These are phyloP conservation scores for Boletus reticulatus DNA, from an alignment of 768 basidiomycete genomes.

Conservation along the genomic window DNA sequence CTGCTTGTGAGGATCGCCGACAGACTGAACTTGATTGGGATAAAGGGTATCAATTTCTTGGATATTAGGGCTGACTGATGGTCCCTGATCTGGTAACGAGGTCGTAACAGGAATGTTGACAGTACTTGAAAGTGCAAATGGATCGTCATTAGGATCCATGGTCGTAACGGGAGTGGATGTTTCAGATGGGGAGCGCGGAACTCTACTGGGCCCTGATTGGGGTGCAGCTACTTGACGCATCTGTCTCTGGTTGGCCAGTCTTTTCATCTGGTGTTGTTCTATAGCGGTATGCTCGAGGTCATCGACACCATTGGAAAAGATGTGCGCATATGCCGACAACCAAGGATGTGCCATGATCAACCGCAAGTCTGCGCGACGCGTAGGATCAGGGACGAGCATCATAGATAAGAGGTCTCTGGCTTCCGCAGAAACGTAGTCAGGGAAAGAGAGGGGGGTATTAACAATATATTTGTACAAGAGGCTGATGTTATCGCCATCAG, in stretches of 20 bases:
- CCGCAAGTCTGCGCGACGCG: slow-evolving; percentile 69
- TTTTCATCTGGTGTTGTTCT: slow-evolving; percentile 83
- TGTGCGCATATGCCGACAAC: slow-evolving; percentile 51
- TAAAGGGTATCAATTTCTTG: slow-evolving; percentile 18
- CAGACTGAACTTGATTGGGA: not conserved
- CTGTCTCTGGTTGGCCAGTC: slow-evolving; percentile 76
- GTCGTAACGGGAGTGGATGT: slow-evolving; percentile 53
- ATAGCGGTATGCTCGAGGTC: slow-evolving; percentile 80
- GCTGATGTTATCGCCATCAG: slow-evolving; percentile 99
- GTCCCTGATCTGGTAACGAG: slow-evolving; percentile 26
- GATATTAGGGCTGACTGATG: slow-evolving; percentile 14
- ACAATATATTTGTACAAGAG: slow-evolving; percentile 98
- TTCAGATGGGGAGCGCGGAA: slow-evolving; percentile 60
- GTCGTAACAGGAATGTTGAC: slow-evolving; percentile 29
- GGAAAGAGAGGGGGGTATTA: slow-evolving; percentile 94
- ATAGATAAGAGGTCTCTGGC: slow-evolving; percentile 81
- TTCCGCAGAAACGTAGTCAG: slow-evolving; percentile 85
- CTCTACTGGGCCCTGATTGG: slow-evolving; percentile 26
- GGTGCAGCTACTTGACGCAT: slow-evolving; percentile 51
- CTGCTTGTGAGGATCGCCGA: too few relatives aligned
- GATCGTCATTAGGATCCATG: slow-evolving; percentile 58
- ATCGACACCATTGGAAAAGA: slow-evolving; percentile 67
- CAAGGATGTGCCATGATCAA: slow-evolving; percentile 88
- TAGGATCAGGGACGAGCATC: slow-evolving; percentile 95
- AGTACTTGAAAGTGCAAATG: slow-evolving; percentile 51